Evolutionary conservation across 192 early-diverging fungal genomes (phyloP).

Genomic region (Gryganskiella cystojenkinii): DNA sequence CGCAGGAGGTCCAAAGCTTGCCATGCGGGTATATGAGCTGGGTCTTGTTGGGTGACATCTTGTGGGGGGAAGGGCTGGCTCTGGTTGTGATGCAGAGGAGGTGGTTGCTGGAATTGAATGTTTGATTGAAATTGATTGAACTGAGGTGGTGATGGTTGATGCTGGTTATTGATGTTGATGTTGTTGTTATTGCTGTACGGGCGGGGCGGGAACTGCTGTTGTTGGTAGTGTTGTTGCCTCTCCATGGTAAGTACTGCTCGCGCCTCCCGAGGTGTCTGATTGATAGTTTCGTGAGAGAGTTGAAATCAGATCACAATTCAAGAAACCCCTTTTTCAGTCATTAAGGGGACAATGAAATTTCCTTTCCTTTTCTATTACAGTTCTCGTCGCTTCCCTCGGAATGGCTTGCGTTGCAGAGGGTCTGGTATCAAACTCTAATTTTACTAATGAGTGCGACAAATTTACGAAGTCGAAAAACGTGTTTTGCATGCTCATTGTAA

Average conservation of each 20-base stretch:
- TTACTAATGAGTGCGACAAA: too few relatives aligned
- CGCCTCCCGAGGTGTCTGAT: neutral
- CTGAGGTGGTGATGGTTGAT: neutral
- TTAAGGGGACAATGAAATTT: too few relatives aligned
- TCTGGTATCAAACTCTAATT: too few relatives aligned
- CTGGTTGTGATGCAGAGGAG: neutral
- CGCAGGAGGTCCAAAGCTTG: conserved; percentile 24
- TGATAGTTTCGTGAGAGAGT: neutral
- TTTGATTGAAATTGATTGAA: too few relatives aligned
- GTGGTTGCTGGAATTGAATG: neutral
- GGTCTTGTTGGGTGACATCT: neutral
- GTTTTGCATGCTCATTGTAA: too few relatives aligned
- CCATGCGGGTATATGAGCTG: neutral
- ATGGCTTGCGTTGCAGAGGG: too few relatives aligned
- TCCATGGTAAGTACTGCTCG: neutral
- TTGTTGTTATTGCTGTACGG: neutral
- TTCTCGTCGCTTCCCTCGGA: too few relatives aligned
- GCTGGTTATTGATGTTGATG: neutral
- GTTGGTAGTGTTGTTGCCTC: neutral
- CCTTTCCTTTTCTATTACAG: too few relatives aligned
- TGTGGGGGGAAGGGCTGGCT: neutral
- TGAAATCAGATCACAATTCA: too few relatives aligned
- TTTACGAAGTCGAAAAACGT: too few relatives aligned
- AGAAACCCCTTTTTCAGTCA: too few relatives aligned
- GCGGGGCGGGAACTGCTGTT: neutral